phyloP scores from a whole-genome alignment of 352 stramenopile genomes.

The Blastocystis hominis region DNA sequence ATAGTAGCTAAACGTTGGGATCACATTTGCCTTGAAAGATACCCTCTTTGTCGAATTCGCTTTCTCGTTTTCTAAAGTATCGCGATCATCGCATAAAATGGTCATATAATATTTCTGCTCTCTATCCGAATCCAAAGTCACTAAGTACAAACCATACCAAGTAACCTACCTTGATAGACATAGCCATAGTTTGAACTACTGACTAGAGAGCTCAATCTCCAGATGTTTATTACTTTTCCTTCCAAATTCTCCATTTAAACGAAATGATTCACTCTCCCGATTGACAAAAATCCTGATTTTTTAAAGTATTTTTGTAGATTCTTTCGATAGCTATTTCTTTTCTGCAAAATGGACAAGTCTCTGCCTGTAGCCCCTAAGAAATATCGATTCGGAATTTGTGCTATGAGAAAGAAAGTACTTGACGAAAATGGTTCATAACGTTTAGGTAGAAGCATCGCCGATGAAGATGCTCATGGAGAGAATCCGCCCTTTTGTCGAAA shows the following conservation, averaged over 20 bases:
- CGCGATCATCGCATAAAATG: constrained; percentile 25
- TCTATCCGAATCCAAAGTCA: not conserved
- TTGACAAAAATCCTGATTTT: not conserved
- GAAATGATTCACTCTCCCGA: not conserved
- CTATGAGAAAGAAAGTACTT: constrained; percentile 97
- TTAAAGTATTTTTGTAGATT: not conserved
- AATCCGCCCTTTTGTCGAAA: constrained; percentile 73
- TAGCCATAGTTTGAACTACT: not conserved
- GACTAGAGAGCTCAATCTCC: not conserved
- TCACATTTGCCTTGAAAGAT: constrained; percentile 4
- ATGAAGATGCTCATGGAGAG: constrained; percentile 61
- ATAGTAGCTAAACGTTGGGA: constrained; percentile 26
- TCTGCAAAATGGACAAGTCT: constrained; percentile 25
- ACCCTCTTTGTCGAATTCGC: not conserved
- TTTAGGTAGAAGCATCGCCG: constrained; percentile 78
- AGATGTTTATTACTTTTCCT: constrained; percentile 15
- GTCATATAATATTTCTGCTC: constrained; percentile 50
- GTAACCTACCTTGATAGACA: not conserved
- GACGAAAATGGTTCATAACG: constrained; percentile 91
- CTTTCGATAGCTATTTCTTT: not conserved
- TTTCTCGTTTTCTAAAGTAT: constrained; percentile 13
- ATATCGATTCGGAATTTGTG: constrained; percentile 80
- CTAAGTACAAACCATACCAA: not conserved
- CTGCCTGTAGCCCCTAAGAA: constrained; percentile 50
- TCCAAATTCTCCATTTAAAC: constrained; percentile 33